phyloP scores from a whole-genome alignment of 208 protist genomes.

The Acanthamoeba sp. region DNA sequence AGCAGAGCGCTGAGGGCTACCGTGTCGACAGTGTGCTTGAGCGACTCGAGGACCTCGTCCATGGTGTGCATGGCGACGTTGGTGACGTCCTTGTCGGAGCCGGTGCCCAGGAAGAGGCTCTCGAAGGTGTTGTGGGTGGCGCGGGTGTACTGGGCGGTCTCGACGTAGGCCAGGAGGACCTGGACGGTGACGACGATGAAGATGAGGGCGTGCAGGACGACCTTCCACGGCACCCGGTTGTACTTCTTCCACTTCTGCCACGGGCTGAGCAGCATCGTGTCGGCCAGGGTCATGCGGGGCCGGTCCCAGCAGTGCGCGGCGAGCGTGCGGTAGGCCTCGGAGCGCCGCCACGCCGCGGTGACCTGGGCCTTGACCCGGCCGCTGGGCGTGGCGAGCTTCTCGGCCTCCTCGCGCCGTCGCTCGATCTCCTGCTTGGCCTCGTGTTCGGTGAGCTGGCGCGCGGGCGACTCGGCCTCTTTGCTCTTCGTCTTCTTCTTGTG shows the following conservation, averaged over 20 bases:
- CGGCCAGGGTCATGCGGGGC: slow-evolving; percentile 67
- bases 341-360: neutral
- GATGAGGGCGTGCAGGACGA: slow-evolving; percentile 72
- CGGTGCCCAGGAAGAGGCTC: slow-evolving; percentile 38
- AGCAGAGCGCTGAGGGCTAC: neutral
- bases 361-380: neutral
- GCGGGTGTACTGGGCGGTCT: slow-evolving; percentile 55
- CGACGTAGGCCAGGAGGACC: slow-evolving; percentile 68
- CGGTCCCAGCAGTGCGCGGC: slow-evolving; percentile 70
- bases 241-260: slow-evolving; percentile 77
- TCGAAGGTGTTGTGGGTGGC: slow-evolving; percentile 67
- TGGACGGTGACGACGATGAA: slow-evolving; percentile 73
- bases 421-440: slow-evolving; percentile 14
- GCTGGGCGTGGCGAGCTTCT: neutral
- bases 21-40: slow-evolving; percentile 27
- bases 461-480: neutral
- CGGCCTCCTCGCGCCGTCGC: neutral
- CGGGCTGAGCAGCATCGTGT: slow-evolving; percentile 73
- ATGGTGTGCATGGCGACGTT: slow-evolving; percentile 18
- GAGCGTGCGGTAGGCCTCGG: neutral
- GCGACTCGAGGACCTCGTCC: slow-evolving; percentile 37
- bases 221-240: slow-evolving; percentile 73
- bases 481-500: neutral
- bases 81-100: neutral
- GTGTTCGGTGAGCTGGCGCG: neutral